Conservation (phyloP, 2,329 filamentous ascomycete genomes). For the Westerdykella aurantiaca region DNA sequence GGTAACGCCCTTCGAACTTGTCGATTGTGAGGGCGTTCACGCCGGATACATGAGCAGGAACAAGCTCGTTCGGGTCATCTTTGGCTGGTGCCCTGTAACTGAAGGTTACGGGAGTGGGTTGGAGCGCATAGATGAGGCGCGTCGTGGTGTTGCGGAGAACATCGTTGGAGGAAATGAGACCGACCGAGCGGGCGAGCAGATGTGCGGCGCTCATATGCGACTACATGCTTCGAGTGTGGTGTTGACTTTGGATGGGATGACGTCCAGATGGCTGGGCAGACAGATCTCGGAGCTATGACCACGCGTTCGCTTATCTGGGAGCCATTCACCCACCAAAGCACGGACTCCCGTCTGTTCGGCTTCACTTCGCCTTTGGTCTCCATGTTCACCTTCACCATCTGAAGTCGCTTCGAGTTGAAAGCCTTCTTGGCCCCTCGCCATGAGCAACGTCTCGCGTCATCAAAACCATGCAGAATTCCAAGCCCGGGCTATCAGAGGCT, state of each 20-base stretch:
- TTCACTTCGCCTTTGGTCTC: background rate
- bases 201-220: constrained; percentile 45
- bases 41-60: constrained; percentile 67
- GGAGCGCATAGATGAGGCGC: constrained; percentile 63
- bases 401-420: too few species aligned
- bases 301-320: background rate
- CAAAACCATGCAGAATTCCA: background rate
- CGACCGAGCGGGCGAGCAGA: constrained; percentile 69
- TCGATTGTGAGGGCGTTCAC: constrained; percentile 77
- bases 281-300: constrained; percentile 7
- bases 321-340: too few species aligned
- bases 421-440: background rate
- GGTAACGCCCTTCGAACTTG: constrained; percentile 69
- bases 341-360: background rate
- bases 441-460: background rate
- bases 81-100: constrained; percentile 51
- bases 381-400: background rate
- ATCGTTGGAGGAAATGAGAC: constrained; percentile 55
- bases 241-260: constrained; percentile 7
- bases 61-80: constrained; percentile 30
- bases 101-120: constrained; percentile 64
- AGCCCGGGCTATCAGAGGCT: constrained; percentile 10
- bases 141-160: constrained; percentile 61
- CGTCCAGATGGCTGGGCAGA: constrained; percentile 3
- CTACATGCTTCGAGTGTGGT: constrained; percentile 24